A percentile compares a stretch with the other conserved stretches of the same genome.
These are phyloP conservation scores for Camellia lanceoleosa DNA, from an alignment of 148 eudicot genomes.

Conservation along the genomic window DNA sequence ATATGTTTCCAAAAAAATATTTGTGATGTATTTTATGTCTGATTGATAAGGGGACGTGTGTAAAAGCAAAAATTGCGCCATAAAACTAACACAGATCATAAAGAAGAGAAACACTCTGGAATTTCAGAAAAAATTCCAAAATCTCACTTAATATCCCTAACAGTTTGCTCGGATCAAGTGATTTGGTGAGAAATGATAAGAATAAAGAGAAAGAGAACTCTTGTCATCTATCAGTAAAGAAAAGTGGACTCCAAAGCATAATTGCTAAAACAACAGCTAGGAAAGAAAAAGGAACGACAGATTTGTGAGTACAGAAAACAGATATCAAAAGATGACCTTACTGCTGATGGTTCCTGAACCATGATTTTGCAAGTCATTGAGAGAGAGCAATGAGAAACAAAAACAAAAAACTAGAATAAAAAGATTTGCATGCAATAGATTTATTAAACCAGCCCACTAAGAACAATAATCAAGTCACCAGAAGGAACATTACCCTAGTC, in stretches of 20 bases:
- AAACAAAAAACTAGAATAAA: not conserved
- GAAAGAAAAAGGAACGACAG: not conserved
- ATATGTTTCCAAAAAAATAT: too few relatives aligned
- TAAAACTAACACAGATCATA: too few relatives aligned
- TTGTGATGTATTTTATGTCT: too few relatives aligned
- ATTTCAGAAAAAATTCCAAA: too few relatives aligned
- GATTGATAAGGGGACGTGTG: too few relatives aligned
- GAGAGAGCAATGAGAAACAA: not conserved
- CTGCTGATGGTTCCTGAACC: not conserved
- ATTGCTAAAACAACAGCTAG: not conserved
- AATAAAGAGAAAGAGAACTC: not conserved
- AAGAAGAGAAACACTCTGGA: too few relatives aligned
- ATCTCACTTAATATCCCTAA: too few relatives aligned
- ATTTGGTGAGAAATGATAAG: too few relatives aligned
- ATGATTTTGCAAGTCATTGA: not conserved
- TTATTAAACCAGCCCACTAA: not conserved
- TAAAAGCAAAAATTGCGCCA: too few relatives aligned
- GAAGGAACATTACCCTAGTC: conserved; percentile 23
- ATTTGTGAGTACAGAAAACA: not conserved
- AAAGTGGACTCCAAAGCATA: not conserved
- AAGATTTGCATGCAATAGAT: not conserved
- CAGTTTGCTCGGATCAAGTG: too few relatives aligned
- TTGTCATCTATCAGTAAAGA: not conserved
- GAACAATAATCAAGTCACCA: not conserved
- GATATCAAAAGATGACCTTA: not conserved